Evolutionary conservation across 306 rosid species (phyloP).

Genomic region (Dalbergia cochinchinensis): DNA sequence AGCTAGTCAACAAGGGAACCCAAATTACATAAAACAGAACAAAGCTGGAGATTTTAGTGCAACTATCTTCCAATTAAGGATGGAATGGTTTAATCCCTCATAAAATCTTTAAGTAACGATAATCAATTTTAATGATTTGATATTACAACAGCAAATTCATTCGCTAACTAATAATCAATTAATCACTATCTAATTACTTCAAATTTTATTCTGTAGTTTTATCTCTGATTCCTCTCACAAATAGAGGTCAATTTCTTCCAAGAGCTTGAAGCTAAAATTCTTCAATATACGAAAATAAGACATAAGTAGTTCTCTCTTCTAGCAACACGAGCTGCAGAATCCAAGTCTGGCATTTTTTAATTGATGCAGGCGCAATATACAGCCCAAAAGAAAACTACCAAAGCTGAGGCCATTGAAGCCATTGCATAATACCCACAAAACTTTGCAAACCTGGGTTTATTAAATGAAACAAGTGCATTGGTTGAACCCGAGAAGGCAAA

Average conservation of each 20-base stretch:
- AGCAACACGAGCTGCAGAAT: neutral
- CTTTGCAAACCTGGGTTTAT: conserved; percentile 18
- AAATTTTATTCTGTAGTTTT: neutral
- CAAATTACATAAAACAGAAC: neutral
- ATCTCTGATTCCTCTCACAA: neutral
- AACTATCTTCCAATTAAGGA: neutral
- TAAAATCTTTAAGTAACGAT: no score
- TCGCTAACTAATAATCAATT: neutral
- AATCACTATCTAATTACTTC: neutral
- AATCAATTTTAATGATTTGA: neutral
- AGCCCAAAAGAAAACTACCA: conserved; percentile 43
- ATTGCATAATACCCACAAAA: conserved; percentile 43
- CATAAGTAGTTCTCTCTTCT: neutral
- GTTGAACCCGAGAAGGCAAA: conserved; percentile 50
- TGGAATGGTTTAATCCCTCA: no score
- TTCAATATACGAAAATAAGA: neutral
- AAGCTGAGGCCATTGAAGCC: conserved; percentile 51
- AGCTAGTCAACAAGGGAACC: neutral
- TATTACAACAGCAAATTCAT: neutral
- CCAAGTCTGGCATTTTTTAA: neutral
- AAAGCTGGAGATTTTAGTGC: neutral
- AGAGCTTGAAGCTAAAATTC: conserved; percentile 12
- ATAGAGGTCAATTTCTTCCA: neutral
- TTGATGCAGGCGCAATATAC: neutral
- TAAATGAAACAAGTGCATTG: conserved; percentile 38